phyloP scores from a whole-genome alignment of 148 eudicot species.

The Salicornia ramosissima region DNA sequence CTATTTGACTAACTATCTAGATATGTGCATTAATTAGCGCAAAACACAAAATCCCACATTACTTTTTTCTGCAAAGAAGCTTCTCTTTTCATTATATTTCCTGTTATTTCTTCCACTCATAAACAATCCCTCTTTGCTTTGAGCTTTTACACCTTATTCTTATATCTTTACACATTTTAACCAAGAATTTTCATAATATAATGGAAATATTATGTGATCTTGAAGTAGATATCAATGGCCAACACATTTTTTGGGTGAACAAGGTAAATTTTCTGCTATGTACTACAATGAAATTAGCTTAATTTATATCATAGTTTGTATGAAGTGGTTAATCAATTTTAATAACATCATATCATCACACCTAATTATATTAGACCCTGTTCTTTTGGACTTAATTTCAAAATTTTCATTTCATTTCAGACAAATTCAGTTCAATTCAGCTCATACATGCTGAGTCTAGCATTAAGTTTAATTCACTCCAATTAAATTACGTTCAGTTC shows the following conservation, averaged over 20 bases:
- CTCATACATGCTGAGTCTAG: too few relatives aligned
- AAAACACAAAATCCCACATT: conserved; percentile 4
- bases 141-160: neutral
- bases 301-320: too few relatives aligned
- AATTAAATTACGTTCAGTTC: too few relatives aligned
- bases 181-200: neutral
- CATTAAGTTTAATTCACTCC: too few relatives aligned
- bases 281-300: too few relatives aligned
- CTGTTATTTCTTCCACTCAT: neutral
- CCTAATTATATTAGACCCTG: too few relatives aligned
- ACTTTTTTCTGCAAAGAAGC: conserved; percentile 20
- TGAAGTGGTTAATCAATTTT: too few relatives aligned
- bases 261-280: conserved; percentile 23
- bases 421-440: too few relatives aligned
- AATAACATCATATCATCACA: too few relatives aligned
- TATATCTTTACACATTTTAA: neutral
- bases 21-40: neutral
- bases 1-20: neutral
- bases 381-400: too few relatives aligned
- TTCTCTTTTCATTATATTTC: conserved; percentile 15
- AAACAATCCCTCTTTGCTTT: neutral
- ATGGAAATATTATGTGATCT: conserved; percentile 34
- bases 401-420: too few relatives aligned
- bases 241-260: conserved; percentile 32
- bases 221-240: conserved; percentile 45